These are phyloP conservation scores for Hypoxylon sp. DNA, from an alignment of 2,329 filamentous ascomycete species.

Conservation along the genomic window DNA sequence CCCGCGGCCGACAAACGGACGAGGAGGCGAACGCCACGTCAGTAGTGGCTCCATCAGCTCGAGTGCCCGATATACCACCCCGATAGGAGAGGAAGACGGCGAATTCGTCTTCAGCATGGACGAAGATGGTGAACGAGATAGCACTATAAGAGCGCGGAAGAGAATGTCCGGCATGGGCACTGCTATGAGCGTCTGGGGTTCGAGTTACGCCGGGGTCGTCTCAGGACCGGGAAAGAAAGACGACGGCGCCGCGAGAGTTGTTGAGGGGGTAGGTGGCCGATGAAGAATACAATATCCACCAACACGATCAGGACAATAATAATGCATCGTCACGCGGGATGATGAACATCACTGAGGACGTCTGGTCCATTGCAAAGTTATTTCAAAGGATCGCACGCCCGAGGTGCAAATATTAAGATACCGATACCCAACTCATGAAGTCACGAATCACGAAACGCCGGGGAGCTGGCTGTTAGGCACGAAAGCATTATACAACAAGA, in stretches of 20 bases:
- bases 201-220: constrained; percentile 55
- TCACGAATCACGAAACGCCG: constrained; percentile 44
- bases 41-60: constrained; percentile 72
- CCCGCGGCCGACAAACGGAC: constrained; percentile 60
- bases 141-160: constrained; percentile 63
- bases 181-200: constrained; percentile 51
- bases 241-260: constrained; percentile 48
- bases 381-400: constrained; percentile 11
- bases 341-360: constrained; percentile 18
- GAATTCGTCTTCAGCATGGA: constrained; percentile 78
- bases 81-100: constrained; percentile 76
- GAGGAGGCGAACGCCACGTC: constrained; percentile 69
- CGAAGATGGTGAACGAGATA: constrained; percentile 69
- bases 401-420: constrained; percentile 23
- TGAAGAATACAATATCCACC: constrained; percentile 35
- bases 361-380: constrained; percentile 2
- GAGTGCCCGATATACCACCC: constrained; percentile 73
- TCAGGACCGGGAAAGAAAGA: constrained; percentile 52
- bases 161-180: constrained; percentile 62
- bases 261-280: constrained; percentile 53
- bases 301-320: constrained; percentile 18
- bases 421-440: constrained; percentile 38
- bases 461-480: constrained; percentile 29
- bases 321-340: constrained; percentile 22
- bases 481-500: constrained; percentile 27